These are phyloP conservation scores for Hypoxylon rubiginosum DNA, from an alignment of 2,329 filamentous ascomycete genomes.

Conservation along the genomic window DNA sequence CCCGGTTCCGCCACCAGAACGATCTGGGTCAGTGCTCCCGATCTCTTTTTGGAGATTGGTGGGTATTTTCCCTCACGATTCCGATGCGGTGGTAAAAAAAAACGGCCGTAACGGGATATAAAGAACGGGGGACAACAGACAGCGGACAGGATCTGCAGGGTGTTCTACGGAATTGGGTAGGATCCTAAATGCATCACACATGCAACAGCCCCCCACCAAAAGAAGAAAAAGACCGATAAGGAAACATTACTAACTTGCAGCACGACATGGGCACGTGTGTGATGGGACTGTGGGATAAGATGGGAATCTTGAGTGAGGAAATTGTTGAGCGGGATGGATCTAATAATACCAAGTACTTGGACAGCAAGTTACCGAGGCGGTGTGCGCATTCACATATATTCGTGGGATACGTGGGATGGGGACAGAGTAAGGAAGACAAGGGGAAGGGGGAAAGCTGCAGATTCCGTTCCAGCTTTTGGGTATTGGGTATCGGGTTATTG, in stretches of 20 bases:
- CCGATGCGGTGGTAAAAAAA: slow-evolving; percentile 21
- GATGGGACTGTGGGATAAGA: slow-evolving; percentile 21
- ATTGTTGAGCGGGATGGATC: slow-evolving; percentile 21
- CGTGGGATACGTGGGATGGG: slow-evolving; percentile 1
- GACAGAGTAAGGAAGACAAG: neutral
- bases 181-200: slow-evolving; percentile 14
- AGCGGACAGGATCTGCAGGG: slow-evolving; percentile 10
- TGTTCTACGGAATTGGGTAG: slow-evolving; percentile 16
- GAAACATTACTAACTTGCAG: slow-evolving; percentile 5
- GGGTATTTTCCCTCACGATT: slow-evolving; percentile 10
- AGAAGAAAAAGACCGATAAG: neutral
- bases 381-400: slow-evolving; percentile 22
- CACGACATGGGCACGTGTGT: slow-evolving; percentile 25
- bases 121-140: slow-evolving; percentile 1
- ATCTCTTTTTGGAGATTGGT: slow-evolving; percentile 11
- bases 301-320: neutral
- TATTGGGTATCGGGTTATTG: slow-evolving; percentile 12
- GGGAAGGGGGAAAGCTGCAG: slow-evolving; percentile 15
- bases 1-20: slow-evolving; percentile 8
- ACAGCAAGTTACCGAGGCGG: slow-evolving; percentile 12
- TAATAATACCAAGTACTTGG: slow-evolving; percentile 26
- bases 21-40: slow-evolving; percentile 5
- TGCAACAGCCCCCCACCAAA: neutral
- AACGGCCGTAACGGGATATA: slow-evolving; percentile 15
- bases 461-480: slow-evolving; percentile 15